phyloP scores from a whole-genome alignment of 2,329 filamentous ascomycete species.

The Aureobasidium sp. region DNA sequence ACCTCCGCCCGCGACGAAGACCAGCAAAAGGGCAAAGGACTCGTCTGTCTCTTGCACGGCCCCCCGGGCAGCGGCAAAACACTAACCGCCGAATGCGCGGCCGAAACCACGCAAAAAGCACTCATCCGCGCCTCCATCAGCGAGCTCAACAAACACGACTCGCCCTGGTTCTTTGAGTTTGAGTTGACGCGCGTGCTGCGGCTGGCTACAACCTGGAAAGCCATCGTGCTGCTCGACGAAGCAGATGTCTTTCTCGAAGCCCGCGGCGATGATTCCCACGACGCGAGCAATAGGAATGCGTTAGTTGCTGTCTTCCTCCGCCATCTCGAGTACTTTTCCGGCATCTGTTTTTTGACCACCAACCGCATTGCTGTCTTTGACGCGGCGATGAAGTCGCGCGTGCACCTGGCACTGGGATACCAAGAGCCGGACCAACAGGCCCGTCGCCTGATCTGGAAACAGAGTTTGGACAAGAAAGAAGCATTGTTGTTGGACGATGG shows the following conservation, averaged over 20 bases:
- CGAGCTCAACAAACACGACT: neutral
- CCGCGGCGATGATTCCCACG: neutral
- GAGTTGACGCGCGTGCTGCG: neutral
- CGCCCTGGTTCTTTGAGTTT: neutral
- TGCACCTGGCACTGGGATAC: neutral
- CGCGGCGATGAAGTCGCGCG: slow-evolving; percentile 3
- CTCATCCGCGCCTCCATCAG: slow-evolving; percentile 7
- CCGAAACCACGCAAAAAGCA: slow-evolving; percentile 12
- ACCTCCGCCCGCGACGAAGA: neutral
- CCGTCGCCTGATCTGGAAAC: neutral
- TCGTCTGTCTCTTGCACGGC: slow-evolving; percentile 32
- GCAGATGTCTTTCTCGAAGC: slow-evolving; percentile 32
- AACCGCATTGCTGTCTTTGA: slow-evolving; percentile 24
- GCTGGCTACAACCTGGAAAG: slow-evolving; percentile 19
- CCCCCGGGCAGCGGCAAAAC: slow-evolving; percentile 35
- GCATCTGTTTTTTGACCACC: slow-evolving; percentile 35
- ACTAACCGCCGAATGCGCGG: slow-evolving; percentile 22
- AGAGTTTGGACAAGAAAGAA: neutral
- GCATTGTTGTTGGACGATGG: neutral
- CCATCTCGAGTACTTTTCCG: slow-evolving; percentile 33
- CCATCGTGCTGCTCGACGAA: slow-evolving; percentile 34
- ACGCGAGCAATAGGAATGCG: slow-evolving; percentile 20
- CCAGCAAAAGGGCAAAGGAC: slow-evolving; percentile 31
- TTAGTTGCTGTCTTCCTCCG: slow-evolving; percentile 31
- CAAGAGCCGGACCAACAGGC: neutral